These are phyloP conservation scores for Debaryomyces nepalensis DNA, from an alignment of 1,139 yeast genomes.

Conservation along the genomic window DNA sequence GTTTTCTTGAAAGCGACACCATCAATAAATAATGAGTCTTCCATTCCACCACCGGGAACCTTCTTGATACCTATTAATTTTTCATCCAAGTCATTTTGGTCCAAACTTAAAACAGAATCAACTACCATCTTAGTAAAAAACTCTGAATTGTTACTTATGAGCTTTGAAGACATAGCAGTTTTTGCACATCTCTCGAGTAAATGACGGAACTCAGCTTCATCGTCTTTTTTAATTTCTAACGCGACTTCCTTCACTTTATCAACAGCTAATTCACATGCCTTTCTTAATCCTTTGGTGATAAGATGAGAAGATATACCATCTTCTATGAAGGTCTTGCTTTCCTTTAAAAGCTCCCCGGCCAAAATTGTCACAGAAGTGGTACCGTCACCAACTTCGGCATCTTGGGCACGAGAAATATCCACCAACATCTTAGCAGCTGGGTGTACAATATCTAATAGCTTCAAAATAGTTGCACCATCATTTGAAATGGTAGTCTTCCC, in stretches of 20 bases:
- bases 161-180: conserved; percentile 96
- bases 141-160: conserved; percentile 82
- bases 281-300: conserved; percentile 84
- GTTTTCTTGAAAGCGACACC: conserved; percentile 99
- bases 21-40: conserved; percentile 83
- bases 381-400: conserved; percentile 99
- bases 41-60: conserved; percentile 96
- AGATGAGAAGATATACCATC: conserved; percentile 94
- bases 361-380: conserved; percentile 93
- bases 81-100: conserved; percentile 84
- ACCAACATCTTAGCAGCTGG: conserved; percentile 97
- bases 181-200: conserved; percentile 90
- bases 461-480: conserved; percentile 97
- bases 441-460: conserved; percentile 91
- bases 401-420: conserved; percentile 95
- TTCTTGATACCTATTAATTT: conserved; percentile 91
- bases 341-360: conserved; percentile 94
- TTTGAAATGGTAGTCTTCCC: conserved; percentile 94
- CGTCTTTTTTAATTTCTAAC: conserved; percentile 60
- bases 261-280: conserved; percentile 79
- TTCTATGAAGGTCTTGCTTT: conserved; percentile 86
- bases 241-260: conserved; percentile 74
- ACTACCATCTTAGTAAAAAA: conserved; percentile 97
- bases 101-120: conserved; percentile 88
- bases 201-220: conserved; percentile 62